Percentiles rank a stretch among this genome's conserved stretches.
Conservation (phyloP, 2,329 filamentous ascomycete species). For the Dothistroma septosporum region DNA sequence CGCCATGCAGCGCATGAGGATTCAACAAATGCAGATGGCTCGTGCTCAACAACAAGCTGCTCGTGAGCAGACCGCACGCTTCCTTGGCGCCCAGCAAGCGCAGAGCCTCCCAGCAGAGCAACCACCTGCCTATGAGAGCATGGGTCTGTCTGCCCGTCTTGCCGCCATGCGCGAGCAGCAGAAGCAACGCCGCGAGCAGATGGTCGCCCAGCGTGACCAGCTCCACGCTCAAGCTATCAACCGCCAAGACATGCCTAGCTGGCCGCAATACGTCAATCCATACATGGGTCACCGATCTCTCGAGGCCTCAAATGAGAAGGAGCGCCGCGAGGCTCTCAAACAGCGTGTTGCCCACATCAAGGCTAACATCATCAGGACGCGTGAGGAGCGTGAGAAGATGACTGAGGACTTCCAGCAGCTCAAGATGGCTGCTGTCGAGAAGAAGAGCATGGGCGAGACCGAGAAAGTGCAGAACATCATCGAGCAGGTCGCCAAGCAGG, state of each 20-base stretch:
- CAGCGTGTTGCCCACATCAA: constrained; percentile 32
- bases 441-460: constrained; percentile 27
- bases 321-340: constrained; percentile 30
- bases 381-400: constrained; percentile 30
- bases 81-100: constrained; percentile 7
- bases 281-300: constrained; percentile 4
- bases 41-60: constrained; percentile 32
- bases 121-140: constrained; percentile 22
- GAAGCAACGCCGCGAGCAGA: constrained; percentile 36
- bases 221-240: constrained; percentile 15
- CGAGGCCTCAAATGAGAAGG: constrained; percentile 17
- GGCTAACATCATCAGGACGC: constrained; percentile 32
- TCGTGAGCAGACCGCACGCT: constrained; percentile 16
- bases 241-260: constrained; percentile 16
- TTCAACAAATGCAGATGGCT: constrained; percentile 23
- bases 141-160: constrained; percentile 23
- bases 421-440: constrained; percentile 28
- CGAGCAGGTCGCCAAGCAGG: constrained; percentile 34
- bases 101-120: constrained; percentile 15
- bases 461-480: constrained; percentile 31
- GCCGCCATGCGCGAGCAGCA: constrained; percentile 29
- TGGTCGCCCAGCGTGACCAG: constrained; percentile 26
- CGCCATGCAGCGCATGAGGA: constrained; percentile 10
- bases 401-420: constrained; percentile 25
- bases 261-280: constrained; percentile 8